Conservation (phyloP, 2,329 filamentous ascomycete species). For the Apiospora pterosperma region DNA sequence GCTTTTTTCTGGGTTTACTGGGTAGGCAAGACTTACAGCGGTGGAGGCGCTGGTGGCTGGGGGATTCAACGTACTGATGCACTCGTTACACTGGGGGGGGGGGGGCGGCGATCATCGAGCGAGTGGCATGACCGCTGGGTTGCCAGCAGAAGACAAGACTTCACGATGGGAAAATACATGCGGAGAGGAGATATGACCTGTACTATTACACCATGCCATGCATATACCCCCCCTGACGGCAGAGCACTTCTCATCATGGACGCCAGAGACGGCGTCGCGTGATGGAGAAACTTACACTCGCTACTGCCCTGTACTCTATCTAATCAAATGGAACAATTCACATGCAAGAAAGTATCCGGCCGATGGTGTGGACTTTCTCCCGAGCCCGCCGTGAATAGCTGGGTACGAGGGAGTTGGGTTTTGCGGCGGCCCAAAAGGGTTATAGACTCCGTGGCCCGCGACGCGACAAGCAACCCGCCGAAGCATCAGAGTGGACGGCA, state of each 20-base stretch:
- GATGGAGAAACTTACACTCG: conserved; percentile 11
- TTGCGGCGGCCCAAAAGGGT: neutral
- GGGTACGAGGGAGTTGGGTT: neutral
- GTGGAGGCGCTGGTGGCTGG: neutral
- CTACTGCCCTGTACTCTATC: conserved; percentile 13
- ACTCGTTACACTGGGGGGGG: conserved; percentile 7
- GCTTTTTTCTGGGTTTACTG: neutral
- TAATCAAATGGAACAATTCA: conserved; percentile 9
- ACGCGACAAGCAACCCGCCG: neutral
- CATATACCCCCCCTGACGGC: conserved; percentile 11
- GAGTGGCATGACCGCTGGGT: neutral
- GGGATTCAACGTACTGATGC: conserved; percentile 2
- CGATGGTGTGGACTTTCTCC: neutral
- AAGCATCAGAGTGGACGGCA: neutral
- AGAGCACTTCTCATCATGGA: conserved; percentile 8
- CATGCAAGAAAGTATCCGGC: neutral
- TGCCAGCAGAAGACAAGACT: neutral
- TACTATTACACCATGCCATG: conserved; percentile 11
- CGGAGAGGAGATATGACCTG: conserved; percentile 8
- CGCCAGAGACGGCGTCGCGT: conserved; percentile 4
- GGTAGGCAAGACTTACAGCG: neutral
- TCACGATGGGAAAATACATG: conserved; percentile 8
- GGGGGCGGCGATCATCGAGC: neutral
- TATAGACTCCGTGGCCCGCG: neutral
- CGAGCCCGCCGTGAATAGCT: neutral